Conservation (phyloP, 345 rosid species). For the Firmiana major region DNA sequence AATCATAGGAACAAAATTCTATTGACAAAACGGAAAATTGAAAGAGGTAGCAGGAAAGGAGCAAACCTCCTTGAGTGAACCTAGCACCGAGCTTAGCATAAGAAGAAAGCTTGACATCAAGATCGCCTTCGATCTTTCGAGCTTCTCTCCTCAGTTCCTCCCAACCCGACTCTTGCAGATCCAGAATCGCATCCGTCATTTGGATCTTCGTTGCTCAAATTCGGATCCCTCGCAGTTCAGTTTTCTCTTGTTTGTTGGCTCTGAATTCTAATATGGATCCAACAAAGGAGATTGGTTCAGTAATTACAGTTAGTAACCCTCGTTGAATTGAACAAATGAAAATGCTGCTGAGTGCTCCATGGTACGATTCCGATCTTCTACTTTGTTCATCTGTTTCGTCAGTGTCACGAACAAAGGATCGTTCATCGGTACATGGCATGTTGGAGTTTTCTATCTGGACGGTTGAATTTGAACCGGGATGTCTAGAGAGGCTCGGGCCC, state of each 20-base stretch:
- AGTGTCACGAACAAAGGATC: not conserved
- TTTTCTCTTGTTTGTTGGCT: not conserved
- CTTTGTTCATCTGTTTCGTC: not conserved
- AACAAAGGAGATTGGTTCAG: conserved; percentile 23
- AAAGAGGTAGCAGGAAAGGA: not conserved
- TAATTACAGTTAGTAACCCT: conserved; percentile 1
- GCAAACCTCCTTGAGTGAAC: conserved; percentile 79
- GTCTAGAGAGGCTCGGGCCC: too few relatives aligned
- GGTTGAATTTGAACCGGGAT: too few relatives aligned
- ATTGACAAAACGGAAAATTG: conserved; percentile 1
- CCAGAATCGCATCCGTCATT: conserved; percentile 75
- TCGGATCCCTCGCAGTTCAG: not conserved
- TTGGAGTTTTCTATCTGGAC: too few relatives aligned
- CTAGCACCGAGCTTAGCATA: conserved; percentile 96
- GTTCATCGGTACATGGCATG: not conserved
- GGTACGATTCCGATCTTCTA: not conserved
- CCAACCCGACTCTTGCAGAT: conserved; percentile 96
- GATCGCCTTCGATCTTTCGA: conserved; percentile 94
- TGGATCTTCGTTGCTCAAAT: conserved; percentile 22
- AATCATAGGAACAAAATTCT: not conserved
- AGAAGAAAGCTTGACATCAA: conserved; percentile 94
- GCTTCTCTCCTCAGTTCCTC: conserved; percentile 91
- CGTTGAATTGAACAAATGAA: not conserved
- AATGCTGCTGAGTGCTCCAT: not conserved
- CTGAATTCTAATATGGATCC: not conserved